These are phyloP conservation scores for Ephemerocybe angulata DNA, from an alignment of 768 basidiomycete genomes.

Conservation along the genomic window DNA sequence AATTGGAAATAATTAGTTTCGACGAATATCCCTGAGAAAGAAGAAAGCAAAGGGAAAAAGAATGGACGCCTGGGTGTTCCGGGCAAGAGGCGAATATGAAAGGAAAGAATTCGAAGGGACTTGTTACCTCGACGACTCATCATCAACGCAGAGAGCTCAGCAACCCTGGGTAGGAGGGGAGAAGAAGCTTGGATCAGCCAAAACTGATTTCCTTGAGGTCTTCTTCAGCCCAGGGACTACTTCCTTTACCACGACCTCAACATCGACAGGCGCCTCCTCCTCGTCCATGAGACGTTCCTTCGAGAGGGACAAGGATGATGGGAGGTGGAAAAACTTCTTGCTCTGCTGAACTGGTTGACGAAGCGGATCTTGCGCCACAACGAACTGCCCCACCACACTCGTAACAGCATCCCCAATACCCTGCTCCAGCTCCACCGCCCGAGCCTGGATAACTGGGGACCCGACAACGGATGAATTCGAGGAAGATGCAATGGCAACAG, in stretches of 20 bases:
- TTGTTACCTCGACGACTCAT: too few relatives aligned
- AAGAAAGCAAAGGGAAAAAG: too few relatives aligned
- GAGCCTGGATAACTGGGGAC: neutral
- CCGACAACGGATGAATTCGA: neutral
- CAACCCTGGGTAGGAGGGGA: neutral
- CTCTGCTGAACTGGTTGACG: neutral
- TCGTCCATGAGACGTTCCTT: neutral
- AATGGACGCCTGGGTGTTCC: too few relatives aligned
- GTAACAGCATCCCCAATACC: neutral
- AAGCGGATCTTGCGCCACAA: neutral
- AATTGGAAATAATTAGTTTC: too few relatives aligned
- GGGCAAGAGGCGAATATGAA: too few relatives aligned
- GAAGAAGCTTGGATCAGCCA: constrained; percentile 1
- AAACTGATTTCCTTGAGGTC: neutral
- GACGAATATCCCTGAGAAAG: too few relatives aligned
- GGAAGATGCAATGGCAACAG: neutral
- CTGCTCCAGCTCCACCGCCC: neutral
- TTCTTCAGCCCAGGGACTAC: neutral
- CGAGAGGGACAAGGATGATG: neutral
- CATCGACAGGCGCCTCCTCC: neutral
- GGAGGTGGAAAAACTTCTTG: neutral
- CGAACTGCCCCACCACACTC: neutral
- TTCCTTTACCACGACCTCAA: neutral
- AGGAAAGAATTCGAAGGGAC: too few relatives aligned
- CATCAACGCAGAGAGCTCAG: too few relatives aligned